phyloP scores from a whole-genome alignment of 139 green algal genomes.

The Chlorella sp. region DNA sequence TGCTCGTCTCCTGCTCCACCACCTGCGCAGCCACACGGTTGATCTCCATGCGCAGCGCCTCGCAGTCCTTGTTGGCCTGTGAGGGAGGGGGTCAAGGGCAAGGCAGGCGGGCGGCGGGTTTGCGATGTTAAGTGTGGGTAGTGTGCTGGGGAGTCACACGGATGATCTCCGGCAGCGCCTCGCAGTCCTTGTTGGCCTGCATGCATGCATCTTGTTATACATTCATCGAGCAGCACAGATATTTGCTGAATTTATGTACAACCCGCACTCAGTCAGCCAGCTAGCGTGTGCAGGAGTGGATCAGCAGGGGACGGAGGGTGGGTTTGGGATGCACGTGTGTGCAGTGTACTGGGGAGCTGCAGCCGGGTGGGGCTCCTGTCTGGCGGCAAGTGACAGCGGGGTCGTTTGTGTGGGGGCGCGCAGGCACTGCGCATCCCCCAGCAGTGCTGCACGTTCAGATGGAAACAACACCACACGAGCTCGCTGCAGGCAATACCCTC shows the following conservation, averaged over 20 bases:
- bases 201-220: too few species aligned
- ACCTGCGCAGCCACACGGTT: conserved; percentile 45
- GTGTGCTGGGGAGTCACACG: conserved; percentile 19
- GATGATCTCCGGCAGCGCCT: conserved; percentile 84
- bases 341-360: too few species aligned
- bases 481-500: not conserved
- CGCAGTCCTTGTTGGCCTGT: conserved; percentile 92
- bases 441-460: not conserved
- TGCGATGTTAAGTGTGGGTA: not conserved
- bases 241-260: too few species aligned
- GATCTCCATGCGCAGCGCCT: conserved; percentile 83
- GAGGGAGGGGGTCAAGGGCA: not conserved
- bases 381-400: too few species aligned
- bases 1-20: conserved; percentile 77
- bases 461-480: not conserved
- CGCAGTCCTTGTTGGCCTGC: conserved; percentile 93
- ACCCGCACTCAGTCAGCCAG: too few species aligned
- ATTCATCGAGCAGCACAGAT: too few species aligned
- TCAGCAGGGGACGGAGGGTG: too few species aligned
- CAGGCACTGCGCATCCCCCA: not conserved
- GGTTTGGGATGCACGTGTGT: too few species aligned
- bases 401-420: too few species aligned
- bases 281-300: too few species aligned
- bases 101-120: not conserved
- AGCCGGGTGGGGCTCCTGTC: too few species aligned